Conservation (phyloP, 139 green algal genomes). For the Chlamydomonas applanata region DNA sequence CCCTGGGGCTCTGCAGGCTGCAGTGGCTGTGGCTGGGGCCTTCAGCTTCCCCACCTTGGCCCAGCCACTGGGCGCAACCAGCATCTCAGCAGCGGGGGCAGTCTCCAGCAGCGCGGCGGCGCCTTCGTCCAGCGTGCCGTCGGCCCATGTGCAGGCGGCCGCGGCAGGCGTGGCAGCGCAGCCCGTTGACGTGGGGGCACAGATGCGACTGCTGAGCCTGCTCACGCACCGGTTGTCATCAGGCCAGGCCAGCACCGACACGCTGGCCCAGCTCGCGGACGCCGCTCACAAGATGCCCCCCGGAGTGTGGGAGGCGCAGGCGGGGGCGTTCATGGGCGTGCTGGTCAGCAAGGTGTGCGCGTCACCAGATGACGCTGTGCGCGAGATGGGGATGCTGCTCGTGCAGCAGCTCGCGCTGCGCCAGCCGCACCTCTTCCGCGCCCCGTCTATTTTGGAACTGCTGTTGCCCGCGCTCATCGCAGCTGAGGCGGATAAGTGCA, state of each 20-base stretch:
- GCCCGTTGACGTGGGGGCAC: background rate
- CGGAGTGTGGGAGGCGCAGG: background rate
- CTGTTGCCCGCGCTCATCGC: background rate
- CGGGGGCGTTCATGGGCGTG: background rate
- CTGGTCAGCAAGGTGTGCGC: constrained; percentile 1
- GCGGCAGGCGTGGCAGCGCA: too few relatives aligned
- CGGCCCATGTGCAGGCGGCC: too few relatives aligned
- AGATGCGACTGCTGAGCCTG: constrained; percentile 4
- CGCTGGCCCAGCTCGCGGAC: constrained; percentile 2
- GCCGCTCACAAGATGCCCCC: background rate
- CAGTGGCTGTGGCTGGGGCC: too few relatives aligned
- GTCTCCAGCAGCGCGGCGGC: too few relatives aligned
- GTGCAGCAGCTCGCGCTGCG: constrained; percentile 3
- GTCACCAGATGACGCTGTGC: background rate
- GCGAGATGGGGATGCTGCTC: constrained; percentile 2
- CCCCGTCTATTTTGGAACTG: background rate
- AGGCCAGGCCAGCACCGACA: background rate
- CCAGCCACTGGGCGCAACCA: too few relatives aligned
- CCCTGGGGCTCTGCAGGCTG: too few relatives aligned
- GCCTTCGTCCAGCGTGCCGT: too few relatives aligned
- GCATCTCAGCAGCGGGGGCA: too few relatives aligned
- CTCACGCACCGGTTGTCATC: background rate
- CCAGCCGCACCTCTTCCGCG: constrained; percentile 9
- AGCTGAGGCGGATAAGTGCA: background rate
- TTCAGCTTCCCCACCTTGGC: too few relatives aligned